Conservation (phyloP, 805 yeast genomes). For the Saccharomyces paradoxus region DNA sequence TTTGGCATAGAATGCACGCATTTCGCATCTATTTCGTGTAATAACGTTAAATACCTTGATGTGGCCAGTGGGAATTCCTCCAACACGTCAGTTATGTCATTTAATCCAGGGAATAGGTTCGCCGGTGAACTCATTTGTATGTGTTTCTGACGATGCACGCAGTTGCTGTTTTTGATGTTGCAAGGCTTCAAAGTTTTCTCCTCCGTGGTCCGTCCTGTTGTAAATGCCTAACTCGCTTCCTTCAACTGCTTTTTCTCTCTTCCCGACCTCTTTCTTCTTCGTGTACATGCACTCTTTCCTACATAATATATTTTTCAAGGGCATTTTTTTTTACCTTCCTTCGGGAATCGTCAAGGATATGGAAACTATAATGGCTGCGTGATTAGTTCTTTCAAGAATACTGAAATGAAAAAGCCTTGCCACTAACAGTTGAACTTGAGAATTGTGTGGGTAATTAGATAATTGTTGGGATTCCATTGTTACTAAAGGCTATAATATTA, state of each 20-base stretch:
- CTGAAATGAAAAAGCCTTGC: not conserved
- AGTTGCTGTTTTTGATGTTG: not conserved
- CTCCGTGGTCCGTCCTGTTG: too few relatives aligned
- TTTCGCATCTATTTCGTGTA: conserved; percentile 93
- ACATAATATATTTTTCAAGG: not conserved
- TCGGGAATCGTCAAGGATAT: not conserved
- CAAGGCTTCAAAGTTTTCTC: not conserved
- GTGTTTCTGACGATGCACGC: not conserved
- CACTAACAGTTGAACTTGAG: not conserved
- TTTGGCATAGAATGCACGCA: conserved; percentile 69
- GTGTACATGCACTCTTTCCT: not conserved
- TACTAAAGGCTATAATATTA: too few relatives aligned
- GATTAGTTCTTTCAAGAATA: not conserved
- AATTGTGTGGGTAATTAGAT: too few relatives aligned
- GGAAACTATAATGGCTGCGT: not conserved
- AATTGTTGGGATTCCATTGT: too few relatives aligned
- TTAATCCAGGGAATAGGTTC: conserved; percentile 71
- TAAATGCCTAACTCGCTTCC: not conserved
- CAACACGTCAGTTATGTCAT: conserved; percentile 83
- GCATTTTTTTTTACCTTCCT: not conserved
- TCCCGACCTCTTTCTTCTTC: not conserved
- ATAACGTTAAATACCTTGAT: conserved; percentile 73
- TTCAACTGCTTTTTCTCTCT: not conserved
- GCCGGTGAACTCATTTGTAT: conserved; percentile 29
- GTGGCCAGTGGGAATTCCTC: conserved; percentile 84